These are phyloP conservation scores for Yamadazyma jaroonii DNA, from an alignment of 1,139 yeast genomes.

Conservation along the genomic window DNA sequence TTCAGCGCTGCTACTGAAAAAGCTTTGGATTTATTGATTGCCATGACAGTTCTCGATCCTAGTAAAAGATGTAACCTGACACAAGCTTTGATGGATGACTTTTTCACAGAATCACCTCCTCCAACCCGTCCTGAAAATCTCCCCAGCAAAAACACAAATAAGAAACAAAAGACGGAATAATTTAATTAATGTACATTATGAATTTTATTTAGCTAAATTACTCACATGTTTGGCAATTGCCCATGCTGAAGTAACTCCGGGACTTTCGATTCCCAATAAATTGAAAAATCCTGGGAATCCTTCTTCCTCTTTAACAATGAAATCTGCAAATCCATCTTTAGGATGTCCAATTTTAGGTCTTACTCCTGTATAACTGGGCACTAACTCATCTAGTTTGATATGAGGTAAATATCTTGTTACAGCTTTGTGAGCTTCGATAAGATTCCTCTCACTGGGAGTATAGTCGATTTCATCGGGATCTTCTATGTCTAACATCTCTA, in stretches of 20 bases:
- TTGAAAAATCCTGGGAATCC: constrained; percentile 80
- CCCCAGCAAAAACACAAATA: constrained; percentile 44
- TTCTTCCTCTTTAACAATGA: constrained; percentile 58
- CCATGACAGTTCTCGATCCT: constrained; percentile 80
- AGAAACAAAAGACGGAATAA: constrained; percentile 2
- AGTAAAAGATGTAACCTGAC: constrained; percentile 65
- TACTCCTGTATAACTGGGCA: constrained; percentile 76
- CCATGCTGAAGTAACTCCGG: constrained; percentile 80
- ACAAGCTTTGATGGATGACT: constrained; percentile 63
- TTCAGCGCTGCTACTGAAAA: constrained; percentile 90
- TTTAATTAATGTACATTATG: not conserved
- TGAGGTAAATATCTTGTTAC: constrained; percentile 63
- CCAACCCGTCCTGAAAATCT: constrained; percentile 72
- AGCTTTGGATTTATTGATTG: constrained; percentile 74
- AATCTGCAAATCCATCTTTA: constrained; percentile 57
- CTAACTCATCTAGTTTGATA: constrained; percentile 48
- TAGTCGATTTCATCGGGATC: constrained; percentile 43
- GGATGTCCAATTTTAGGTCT: constrained; percentile 66
- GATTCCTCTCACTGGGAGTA: constrained; percentile 44
- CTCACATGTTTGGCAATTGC: constrained; percentile 77
- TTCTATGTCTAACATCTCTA: constrained; percentile 66
- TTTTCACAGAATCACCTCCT: constrained; percentile 70
- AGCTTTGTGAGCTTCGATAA: constrained; percentile 55
- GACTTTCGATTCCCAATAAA: constrained; percentile 82
- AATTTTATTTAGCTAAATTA: constrained; percentile 24